A percentile compares a stretch with the other conserved stretches of the same genome.
Evolutionary conservation across 1,284 basidiomycete genomes (phyloP).

Genomic region (Calocybe gambosa): DNA sequence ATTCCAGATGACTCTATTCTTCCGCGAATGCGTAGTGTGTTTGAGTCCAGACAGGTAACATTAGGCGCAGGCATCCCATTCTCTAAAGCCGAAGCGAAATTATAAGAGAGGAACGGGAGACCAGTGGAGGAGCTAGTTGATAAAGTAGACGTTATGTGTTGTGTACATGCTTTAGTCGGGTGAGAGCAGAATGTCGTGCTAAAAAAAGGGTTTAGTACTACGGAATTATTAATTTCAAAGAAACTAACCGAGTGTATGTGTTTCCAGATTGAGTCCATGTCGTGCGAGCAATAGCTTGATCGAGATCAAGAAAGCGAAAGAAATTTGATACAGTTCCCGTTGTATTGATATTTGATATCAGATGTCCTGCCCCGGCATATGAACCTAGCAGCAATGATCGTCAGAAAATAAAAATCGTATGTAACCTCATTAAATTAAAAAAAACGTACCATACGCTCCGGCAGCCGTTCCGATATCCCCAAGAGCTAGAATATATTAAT

Average conservation of each 20-base stretch:
- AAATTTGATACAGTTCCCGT: constrained; percentile 42
- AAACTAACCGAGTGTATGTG: constrained; percentile 11
- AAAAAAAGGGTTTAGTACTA: background rate
- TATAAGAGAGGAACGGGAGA: constrained; percentile 39
- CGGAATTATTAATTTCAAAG: background rate
- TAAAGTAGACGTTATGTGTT: constrained; percentile 40
- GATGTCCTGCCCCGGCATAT: constrained; percentile 59
- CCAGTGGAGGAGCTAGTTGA: constrained; percentile 15
- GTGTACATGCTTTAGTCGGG: constrained; percentile 52
- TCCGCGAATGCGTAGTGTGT: constrained; percentile 53
- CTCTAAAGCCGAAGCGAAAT: constrained; percentile 44
- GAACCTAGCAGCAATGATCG: constrained; percentile 41
- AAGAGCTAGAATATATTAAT: constrained; percentile 43
- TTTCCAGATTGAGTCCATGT: constrained; percentile 49
- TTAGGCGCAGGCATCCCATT: constrained; percentile 47
- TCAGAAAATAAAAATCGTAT: constrained; percentile 4
- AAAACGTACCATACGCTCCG: constrained; percentile 55
- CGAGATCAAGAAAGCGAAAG: constrained; percentile 63
- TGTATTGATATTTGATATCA: constrained; percentile 45
- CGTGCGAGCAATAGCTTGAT: constrained; percentile 50
- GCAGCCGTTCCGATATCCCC: constrained; percentile 43
- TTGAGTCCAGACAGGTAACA: constrained; percentile 52
- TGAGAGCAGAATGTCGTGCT: constrained; percentile 70
- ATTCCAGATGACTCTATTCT: constrained; percentile 46
- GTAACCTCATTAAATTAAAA: background rate